Evolutionary conservation across 2,329 filamentous ascomycete species (phyloP).

Genomic region (Amauroascus niger): DNA sequence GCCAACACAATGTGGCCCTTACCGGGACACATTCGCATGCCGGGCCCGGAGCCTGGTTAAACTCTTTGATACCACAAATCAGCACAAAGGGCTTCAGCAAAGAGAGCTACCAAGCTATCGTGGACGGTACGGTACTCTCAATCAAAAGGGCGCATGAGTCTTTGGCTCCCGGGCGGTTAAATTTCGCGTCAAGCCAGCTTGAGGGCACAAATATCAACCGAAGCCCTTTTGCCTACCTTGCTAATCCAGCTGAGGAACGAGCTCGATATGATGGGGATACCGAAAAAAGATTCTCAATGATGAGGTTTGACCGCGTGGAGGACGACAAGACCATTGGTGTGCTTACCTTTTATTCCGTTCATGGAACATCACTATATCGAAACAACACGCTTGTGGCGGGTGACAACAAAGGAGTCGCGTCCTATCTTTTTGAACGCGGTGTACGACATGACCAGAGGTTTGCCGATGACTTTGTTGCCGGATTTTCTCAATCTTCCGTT

Average conservation of each 20-base stretch:
- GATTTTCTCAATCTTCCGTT: conserved; percentile 84
- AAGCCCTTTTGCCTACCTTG: conserved; percentile 76
- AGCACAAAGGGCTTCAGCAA: conserved; percentile 77
- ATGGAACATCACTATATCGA: conserved; percentile 80
- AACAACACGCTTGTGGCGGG: conserved; percentile 87
- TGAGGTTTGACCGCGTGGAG: conserved; percentile 64
- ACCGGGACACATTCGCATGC: conserved; percentile 91
- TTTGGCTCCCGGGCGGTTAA: conserved; percentile 59
- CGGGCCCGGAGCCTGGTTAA: conserved; percentile 85
- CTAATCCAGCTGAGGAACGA: conserved; percentile 71
- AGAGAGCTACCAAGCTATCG: conserved; percentile 80
- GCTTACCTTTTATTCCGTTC: conserved; percentile 83
- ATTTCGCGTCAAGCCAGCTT: conserved; percentile 59
- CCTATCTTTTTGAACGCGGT: conserved; percentile 69
- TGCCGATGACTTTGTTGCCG: conserved; percentile 66
- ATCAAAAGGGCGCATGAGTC: conserved; percentile 71
- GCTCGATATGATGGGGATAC: conserved; percentile 54
- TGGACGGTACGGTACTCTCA: conserved; percentile 72
- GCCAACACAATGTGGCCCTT: conserved; percentile 71
- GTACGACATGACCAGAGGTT: conserved; percentile 47
- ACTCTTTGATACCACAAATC: conserved; percentile 86
- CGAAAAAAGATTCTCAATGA: conserved; percentile 69
- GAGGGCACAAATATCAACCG: conserved; percentile 76
- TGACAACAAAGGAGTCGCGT: conserved; percentile 95
- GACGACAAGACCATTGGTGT: conserved; percentile 70